Percentiles rank a stretch among this genome's conserved stretches.
Conservation (phyloP, 139 green algal species). For the Chlorella sp. region DNA sequence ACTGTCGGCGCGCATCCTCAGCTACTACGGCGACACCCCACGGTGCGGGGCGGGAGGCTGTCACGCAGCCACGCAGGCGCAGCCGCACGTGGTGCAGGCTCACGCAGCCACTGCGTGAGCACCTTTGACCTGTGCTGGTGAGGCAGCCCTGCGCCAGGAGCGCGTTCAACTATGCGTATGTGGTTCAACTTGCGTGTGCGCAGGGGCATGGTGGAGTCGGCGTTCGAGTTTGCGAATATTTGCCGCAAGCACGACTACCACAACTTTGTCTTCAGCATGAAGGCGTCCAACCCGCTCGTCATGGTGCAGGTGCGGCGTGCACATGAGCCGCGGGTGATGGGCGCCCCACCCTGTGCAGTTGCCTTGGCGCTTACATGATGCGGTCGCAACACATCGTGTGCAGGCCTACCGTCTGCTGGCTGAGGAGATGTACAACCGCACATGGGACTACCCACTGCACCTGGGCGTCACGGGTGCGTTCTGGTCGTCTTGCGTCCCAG, state of each 20-base stretch:
- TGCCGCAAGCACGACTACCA: conserved; percentile 97
- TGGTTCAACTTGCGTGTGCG: background rate
- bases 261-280: conserved; percentile 99
- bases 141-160: background rate
- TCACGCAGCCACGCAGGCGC: background rate
- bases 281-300: conserved; percentile 95
- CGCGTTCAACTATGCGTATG: background rate
- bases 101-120: background rate
- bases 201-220: conserved; percentile 88
- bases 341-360: no score
- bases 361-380: background rate
- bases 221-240: conserved; percentile 96
- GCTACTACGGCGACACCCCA: conserved; percentile 91
- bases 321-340: no score
- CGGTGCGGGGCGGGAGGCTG: background rate
- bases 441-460: conserved; percentile 98
- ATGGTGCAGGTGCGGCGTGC: conserved; percentile 69
- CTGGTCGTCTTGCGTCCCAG: no score
- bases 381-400: background rate
- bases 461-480: conserved; percentile 85
- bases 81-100: background rate
- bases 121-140: background rate
- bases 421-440: conserved; percentile 86
- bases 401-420: conserved; percentile 91
- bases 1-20: conserved; percentile 93